phyloP scores from a whole-genome alignment of 2,329 filamentous ascomycete species.

The Fusarium sp. region DNA sequence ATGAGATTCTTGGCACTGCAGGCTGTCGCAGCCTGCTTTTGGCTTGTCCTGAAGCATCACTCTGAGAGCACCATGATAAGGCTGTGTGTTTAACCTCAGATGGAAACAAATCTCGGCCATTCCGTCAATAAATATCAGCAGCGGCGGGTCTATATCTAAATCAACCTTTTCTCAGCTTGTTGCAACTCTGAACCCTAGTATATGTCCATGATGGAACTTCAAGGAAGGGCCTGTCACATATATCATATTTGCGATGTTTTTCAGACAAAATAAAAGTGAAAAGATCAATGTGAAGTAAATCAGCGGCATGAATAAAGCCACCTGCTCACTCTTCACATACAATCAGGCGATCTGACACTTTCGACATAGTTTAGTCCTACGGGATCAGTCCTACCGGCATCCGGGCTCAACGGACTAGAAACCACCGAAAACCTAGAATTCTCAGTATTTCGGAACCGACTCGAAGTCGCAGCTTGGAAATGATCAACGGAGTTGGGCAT shows the following conservation, averaged over 20 bases:
- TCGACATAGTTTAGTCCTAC: neutral
- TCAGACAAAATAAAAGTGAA: no score
- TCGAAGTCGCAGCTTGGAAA: accelerated
- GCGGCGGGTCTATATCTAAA: no score
- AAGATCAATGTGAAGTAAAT: neutral
- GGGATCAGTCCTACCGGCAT: neutral
- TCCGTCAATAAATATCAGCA: no score
- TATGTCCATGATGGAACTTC: no score
- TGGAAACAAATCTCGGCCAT: no score
- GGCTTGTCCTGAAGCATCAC: neutral
- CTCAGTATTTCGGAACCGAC: neutral
- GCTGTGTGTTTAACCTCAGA: no score
- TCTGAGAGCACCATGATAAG: no score
- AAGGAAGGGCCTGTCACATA: no score
- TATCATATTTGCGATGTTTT: no score
- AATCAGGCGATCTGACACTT: neutral
- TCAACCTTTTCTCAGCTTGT: no score
- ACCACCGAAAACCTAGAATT: neutral
- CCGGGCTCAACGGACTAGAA: neutral
- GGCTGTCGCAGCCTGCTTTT: neutral
- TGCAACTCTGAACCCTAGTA: no score
- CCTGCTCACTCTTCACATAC: neutral
- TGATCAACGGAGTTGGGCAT: neutral
- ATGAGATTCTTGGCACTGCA: neutral
- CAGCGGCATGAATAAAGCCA: neutral